Evolutionary conservation across 2,329 filamentous ascomycete genomes (phyloP), one percentile per base, ranked within the genome.

Genomic region (Colletotrichum tropicale): DNA sequence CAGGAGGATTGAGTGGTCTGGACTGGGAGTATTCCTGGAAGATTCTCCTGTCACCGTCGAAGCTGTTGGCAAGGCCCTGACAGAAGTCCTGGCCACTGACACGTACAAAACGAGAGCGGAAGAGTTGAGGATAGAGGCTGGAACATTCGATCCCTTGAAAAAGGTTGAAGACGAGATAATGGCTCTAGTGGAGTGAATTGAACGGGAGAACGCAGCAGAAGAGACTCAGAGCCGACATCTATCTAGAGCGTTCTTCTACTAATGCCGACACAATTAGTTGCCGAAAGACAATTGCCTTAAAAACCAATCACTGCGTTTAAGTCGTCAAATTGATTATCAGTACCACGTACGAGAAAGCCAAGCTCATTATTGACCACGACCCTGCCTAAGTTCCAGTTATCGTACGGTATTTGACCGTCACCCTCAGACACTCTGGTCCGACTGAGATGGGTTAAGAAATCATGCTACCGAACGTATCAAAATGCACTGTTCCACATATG

Each of bases 41-140:
- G 13, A 88, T 74, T 84, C 86, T 21, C 82, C 82, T 5, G 80
- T 80, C 1, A 74, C 67, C 0, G 28, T 28, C 10, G 76, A 75
- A 15, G 70, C 76, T 38, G 61, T 82, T 8, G 43, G 56, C 4
- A 65, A 38, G 2, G 81, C 64, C 0, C 76, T 83, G 10, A 60
- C 76, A 3, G 72, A 77, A 52, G 77, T 83, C 0, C 55, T 83
- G 26, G 26, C 18, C 2, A 65, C 79, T 8, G 15, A 8, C 2
- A 70, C 18, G 18, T 82, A 75, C 18, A 78, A 78, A 58, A n/a
- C 60, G 18, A 74, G 76, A 15, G 80, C 78, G 32, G 32, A 74
- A 13, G 75, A 78, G 67, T 21, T 82, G 32, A 75, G 75, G 75
- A 70, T n/a, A 24, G 80, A 81, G 64, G 68, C 72, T 1, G 12